phyloP scores from a whole-genome alignment of 2,329 filamentous ascomycete species.

The Helminthosporium solani region DNA sequence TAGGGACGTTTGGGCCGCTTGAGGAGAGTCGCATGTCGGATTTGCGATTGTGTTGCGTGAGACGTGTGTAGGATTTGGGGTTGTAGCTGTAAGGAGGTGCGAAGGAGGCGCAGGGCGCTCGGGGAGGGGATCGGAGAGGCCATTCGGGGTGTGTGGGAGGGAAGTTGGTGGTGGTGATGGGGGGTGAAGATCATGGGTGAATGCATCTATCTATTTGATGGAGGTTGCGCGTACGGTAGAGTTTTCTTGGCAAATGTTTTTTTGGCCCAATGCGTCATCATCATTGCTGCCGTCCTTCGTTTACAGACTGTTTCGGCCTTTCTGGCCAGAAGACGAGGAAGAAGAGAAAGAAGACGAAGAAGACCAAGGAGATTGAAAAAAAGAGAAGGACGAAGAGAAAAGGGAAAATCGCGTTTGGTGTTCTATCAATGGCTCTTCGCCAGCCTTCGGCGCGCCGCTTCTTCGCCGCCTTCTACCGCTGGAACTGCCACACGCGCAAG shows the following conservation, averaged over 20 bases:
- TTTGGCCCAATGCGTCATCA: too few relatives aligned
- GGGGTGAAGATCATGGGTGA: too few relatives aligned
- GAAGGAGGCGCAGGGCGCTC: conserved; percentile 33
- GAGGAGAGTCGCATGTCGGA: conserved; percentile 81
- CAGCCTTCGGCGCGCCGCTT: conserved; percentile 36
- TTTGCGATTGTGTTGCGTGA: conserved; percentile 48
- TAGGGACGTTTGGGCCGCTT: conserved; percentile 88
- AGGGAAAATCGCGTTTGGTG: too few relatives aligned
- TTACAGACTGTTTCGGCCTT: too few relatives aligned
- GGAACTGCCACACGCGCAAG: conserved; percentile 38
- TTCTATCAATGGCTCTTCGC: conserved; percentile 8
- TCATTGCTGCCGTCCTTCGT: neutral
- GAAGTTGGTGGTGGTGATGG: conserved; percentile 6
- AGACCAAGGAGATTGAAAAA: too few relatives aligned
- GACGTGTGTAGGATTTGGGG: conserved; percentile 9
- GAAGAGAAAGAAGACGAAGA: too few relatives aligned
- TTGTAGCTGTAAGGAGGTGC: conserved; percentile 25
- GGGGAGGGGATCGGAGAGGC: conserved; percentile 34
- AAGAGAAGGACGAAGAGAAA: too few relatives aligned
- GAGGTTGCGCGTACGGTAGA: conserved; percentile 7
- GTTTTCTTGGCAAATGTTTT: conserved; percentile 18
- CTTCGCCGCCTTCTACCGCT: conserved; percentile 48
- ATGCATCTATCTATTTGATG: too few relatives aligned
- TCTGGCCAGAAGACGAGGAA: too few relatives aligned
- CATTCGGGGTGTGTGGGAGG: conserved; percentile 23